Evolutionary conservation across 345 rosid species (phyloP).

Genomic region (Euphorbia lathyris): DNA sequence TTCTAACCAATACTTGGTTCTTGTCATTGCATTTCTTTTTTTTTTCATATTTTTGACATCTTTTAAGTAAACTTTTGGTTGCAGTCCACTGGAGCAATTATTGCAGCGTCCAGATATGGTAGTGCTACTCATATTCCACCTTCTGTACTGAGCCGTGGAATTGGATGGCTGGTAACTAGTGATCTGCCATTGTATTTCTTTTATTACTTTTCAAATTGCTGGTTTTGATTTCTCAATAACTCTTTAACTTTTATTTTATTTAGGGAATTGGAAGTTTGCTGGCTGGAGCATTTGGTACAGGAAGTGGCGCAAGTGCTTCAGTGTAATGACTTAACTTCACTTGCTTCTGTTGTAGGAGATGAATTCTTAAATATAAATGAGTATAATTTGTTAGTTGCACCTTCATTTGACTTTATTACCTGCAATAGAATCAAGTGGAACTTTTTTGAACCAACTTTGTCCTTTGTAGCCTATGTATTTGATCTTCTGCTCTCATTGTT

Average conservation of each 20-base stretch:
- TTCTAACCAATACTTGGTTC: background rate
- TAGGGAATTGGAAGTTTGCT: constrained; percentile 31
- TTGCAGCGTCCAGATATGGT: constrained; percentile 28
- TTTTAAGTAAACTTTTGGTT: background rate
- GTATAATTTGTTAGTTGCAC: background rate
- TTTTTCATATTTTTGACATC: background rate
- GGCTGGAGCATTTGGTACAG: constrained; percentile 23
- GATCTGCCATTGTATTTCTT: background rate
- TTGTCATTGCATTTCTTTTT: background rate
- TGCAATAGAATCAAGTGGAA: background rate
- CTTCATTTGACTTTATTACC: background rate
- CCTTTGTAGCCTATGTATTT: background rate
- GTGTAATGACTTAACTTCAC: constrained; percentile 24
- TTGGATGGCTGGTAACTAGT: constrained; percentile 30
- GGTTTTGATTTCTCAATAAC: constrained; percentile 5
- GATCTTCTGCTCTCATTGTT: background rate
- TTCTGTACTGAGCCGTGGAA: constrained; percentile 33
- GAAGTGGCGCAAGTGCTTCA: constrained; percentile 25
- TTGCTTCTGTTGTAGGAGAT: background rate
- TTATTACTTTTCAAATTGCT: background rate
- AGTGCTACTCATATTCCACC: constrained; percentile 33
- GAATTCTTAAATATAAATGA: background rate
- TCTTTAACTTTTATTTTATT: background rate
- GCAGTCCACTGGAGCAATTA: constrained; percentile 30
- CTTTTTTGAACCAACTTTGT: background rate